Conservation (phyloP, 352 stramenopile species). For the Pythium aristosporum region DNA sequence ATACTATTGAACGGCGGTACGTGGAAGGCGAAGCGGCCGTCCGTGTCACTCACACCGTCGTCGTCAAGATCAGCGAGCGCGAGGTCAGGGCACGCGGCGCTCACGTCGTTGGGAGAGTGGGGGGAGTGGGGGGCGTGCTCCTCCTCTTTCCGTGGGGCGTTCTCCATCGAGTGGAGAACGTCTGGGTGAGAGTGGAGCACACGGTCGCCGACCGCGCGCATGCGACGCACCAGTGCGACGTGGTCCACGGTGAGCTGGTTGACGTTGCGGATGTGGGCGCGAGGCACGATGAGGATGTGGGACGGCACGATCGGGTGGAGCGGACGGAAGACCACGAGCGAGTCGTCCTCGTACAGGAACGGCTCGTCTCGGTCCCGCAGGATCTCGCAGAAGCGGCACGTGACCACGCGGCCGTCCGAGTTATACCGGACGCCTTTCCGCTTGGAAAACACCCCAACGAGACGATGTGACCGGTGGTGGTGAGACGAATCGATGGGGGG, state of each 20-base stretch:
- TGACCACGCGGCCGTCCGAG: slow-evolving; percentile 51
- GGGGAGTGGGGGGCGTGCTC: neutral
- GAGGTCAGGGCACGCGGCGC: neutral
- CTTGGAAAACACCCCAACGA: slow-evolving; percentile 29
- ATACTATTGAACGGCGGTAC: slow-evolving; percentile 49
- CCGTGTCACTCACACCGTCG: neutral
- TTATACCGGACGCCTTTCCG: slow-evolving; percentile 72
- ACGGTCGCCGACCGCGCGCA: slow-evolving; percentile 56
- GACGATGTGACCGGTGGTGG: slow-evolving; percentile 13
- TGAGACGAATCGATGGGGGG: neutral
- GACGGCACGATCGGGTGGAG: slow-evolving; percentile 63
- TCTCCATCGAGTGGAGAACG: neutral
- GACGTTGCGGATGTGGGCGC: slow-evolving; percentile 78
- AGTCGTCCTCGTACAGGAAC: slow-evolving; percentile 79
- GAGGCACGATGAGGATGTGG: slow-evolving; percentile 80
- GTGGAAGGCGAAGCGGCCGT: slow-evolving; percentile 38
- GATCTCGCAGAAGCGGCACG: slow-evolving; percentile 85
- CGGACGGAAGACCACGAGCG: slow-evolving; percentile 76
- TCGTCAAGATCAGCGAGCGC: neutral
- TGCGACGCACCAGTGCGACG: slow-evolving; percentile 52
- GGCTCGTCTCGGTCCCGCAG: slow-evolving; percentile 48
- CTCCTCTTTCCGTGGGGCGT: neutral
- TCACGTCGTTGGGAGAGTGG: slow-evolving; percentile 7
- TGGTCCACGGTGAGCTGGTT: slow-evolving; percentile 56
- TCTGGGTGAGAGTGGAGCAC: slow-evolving; percentile 33